Evolutionary conservation across 176 grass and related monocot species (phyloP).

Genomic region (Hsuehochloa calcarea): DNA sequence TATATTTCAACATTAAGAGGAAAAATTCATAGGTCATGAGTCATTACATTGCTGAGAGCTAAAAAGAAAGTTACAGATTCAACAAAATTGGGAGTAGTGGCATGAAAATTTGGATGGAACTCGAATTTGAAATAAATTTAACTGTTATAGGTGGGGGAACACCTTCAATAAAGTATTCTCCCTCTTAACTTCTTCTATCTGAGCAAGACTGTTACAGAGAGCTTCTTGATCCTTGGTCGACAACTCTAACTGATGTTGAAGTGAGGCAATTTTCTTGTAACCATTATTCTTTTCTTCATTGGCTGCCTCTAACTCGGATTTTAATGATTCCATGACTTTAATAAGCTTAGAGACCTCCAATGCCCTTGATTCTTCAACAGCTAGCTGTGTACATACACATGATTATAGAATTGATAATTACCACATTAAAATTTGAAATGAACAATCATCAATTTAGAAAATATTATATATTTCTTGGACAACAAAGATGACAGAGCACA

Average conservation of each 20-base stretch:
- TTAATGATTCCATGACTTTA: conserved; percentile 49
- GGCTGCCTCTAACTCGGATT: conserved; percentile 46
- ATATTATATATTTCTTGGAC: background rate
- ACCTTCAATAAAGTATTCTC: conserved; percentile 70
- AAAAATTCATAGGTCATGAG: background rate
- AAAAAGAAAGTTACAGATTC: conserved; percentile 6
- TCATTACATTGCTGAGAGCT: background rate
- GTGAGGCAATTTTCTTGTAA: conserved; percentile 42
- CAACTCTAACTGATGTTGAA: conserved; percentile 59
- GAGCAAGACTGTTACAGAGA: conserved; percentile 39
- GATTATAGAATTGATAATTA: conserved; percentile 10
- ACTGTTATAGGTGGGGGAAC: background rate
- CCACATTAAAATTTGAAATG: background rate
- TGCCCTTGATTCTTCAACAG: conserved; percentile 72
- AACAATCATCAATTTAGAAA: conserved; percentile 20
- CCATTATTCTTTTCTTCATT: conserved; percentile 41
- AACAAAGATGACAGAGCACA: conserved; percentile 1
- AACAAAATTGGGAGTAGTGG: background rate
- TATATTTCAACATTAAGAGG: conserved; percentile 7
- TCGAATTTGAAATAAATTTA: background rate
- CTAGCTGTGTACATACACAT: conserved; percentile 40
- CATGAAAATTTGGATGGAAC: background rate
- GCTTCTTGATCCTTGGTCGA: conserved; percentile 54
- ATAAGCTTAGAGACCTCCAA: conserved; percentile 58
- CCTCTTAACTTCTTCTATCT: conserved; percentile 53